Evolutionary conservation across 352 stramenopile genomes (phyloP), one percentile per base, ranked within the genome.

Genomic region (Blastocystis sp.): DNA sequence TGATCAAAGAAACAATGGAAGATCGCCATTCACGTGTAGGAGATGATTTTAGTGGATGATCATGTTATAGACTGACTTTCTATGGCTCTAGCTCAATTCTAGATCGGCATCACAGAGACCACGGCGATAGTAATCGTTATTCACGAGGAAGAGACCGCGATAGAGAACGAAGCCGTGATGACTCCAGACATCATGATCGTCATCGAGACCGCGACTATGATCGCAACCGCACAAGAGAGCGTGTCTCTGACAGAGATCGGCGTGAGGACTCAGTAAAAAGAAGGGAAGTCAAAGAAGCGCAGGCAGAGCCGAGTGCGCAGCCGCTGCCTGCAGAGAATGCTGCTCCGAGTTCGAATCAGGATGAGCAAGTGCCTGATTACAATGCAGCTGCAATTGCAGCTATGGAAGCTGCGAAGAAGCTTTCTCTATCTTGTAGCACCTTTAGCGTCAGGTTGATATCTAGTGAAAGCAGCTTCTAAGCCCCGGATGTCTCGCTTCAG

Each of bases 331-430:
- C 43, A 66, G 13, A 45, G n/a, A 43, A 11, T 62, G 37, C 34
- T 39, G 39, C 34, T 63, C 18, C 9, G 63, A 39, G 18, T 68
- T 26, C 59, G 13, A 68, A 11, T 68, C 59, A 18, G 37, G n/a
- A 0, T 11, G 11, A 68, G 11, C 20, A 24, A 26, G 26, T 63
- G 24, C 11, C 73, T n/a, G 47, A 68, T 66, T n/a, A 54, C 9
- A 85, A 45, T 43, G 73, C 73, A 53, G 73, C 73, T 11, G 54
- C 53, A 26, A 85, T 68, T 43, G 73, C 73, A 53, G 73, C 73
- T 30, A 64, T 85, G 73, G 73, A 85, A 34, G 73, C 73, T 41
- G 73, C 73, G n/a, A 85, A 85, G 56, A 65, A 68, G 47, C 56
- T 85, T 53, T 85, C 73, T 3, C 5, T 53, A 0, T 66, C 43